These are phyloP conservation scores for Podospora didyma DNA, from an alignment of 495 filamentous ascomycete genomes.

Conservation along the genomic window DNA sequence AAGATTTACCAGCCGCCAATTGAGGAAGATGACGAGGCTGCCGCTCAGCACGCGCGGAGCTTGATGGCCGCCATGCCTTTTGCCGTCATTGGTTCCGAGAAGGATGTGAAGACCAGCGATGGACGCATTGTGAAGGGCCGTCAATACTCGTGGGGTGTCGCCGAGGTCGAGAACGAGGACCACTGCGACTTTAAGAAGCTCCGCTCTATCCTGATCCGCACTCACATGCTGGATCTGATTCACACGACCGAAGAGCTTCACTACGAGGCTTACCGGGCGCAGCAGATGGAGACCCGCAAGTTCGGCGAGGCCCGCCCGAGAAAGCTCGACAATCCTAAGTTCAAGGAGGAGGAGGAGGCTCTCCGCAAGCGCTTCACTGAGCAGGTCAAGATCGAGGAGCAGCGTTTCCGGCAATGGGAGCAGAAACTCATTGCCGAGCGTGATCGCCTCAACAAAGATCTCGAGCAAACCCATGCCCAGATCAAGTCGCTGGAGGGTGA, in stretches of 20 bases:
- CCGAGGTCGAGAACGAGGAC: conserved; percentile 98
- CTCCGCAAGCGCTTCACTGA: conserved; percentile 98
- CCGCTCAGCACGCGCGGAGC: conserved; percentile 86
- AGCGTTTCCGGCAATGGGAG: conserved; percentile 98
- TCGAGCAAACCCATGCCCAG: conserved; percentile 93
- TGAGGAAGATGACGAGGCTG: conserved; percentile 96
- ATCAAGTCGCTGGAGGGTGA: conserved; percentile 96
- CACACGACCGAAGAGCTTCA: conserved; percentile 98
- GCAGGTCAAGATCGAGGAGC: conserved; percentile 99
- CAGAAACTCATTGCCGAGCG: conserved; percentile 98
- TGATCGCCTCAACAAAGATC: conserved; percentile 97
- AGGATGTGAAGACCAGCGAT: conserved; percentile 95
- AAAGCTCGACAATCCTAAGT: conserved; percentile 99
- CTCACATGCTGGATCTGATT: conserved; percentile 99
- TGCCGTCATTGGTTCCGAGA: conserved; percentile 97
- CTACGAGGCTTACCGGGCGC: conserved; percentile 97
- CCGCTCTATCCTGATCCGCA: conserved; percentile 95
- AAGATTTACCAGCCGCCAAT: conserved; percentile 98
- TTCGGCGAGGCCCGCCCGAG: conserved; percentile 95
- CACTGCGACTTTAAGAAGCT: conserved; percentile 99
- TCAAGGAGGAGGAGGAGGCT: conserved; percentile 99
- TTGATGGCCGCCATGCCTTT: conserved; percentile 98
- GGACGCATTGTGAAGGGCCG: conserved; percentile 96
- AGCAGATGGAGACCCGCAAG: conserved; percentile 99
- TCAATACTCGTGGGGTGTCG: conserved; percentile 98